Evolutionary conservation across 495 filamentous ascomycete genomes (phyloP).

Genomic region (Arthonia radiata): DNA sequence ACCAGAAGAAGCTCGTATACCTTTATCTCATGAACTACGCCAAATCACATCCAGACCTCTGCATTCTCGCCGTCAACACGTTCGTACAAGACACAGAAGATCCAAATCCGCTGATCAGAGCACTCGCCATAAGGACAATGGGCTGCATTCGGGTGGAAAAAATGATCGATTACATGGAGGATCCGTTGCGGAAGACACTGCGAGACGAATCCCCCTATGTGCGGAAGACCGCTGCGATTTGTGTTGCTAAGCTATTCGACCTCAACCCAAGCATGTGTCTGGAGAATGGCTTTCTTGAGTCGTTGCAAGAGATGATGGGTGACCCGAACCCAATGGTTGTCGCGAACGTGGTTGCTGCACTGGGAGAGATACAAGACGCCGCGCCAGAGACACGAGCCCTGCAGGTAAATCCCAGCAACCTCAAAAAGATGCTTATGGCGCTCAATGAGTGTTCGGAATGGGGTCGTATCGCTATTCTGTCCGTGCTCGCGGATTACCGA

Average conservation of each 20-base stretch:
- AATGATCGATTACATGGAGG: slow-evolving; percentile 99
- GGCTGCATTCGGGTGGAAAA: slow-evolving; percentile 96
- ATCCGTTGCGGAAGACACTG: slow-evolving; percentile 85
- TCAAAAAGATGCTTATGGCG: slow-evolving; percentile 92
- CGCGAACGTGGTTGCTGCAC: slow-evolving; percentile 81
- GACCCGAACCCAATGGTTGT: slow-evolving; percentile 99
- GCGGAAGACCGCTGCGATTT: slow-evolving; percentile 91
- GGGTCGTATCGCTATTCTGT: slow-evolving; percentile 88
- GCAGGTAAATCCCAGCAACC: slow-evolving; percentile 47
- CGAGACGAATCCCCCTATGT: slow-evolving; percentile 96
- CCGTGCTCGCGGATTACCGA: slow-evolving; percentile 70
- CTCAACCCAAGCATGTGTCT: slow-evolving; percentile 76
- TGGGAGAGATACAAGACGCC: slow-evolving; percentile 74
- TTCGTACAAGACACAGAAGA: slow-evolving; percentile 99
- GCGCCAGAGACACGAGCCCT: slow-evolving; percentile 78
- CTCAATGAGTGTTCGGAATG: slow-evolving; percentile 97
- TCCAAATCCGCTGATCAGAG: slow-evolving; percentile 85
- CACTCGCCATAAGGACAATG: slow-evolving; percentile 95
- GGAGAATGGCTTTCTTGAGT: slow-evolving; percentile 91
- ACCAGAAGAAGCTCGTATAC: slow-evolving; percentile 99
- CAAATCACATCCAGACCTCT: slow-evolving; percentile 96
- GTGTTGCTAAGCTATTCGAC: slow-evolving; percentile 94
- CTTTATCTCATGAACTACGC: slow-evolving; percentile 99
- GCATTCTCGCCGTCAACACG: slow-evolving; percentile 96
- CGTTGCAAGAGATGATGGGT: slow-evolving; percentile 85